Base-by-base conservation (phyloP, 2,329 filamentous ascomycete species). In the Diaporthe caulivora region DNA sequence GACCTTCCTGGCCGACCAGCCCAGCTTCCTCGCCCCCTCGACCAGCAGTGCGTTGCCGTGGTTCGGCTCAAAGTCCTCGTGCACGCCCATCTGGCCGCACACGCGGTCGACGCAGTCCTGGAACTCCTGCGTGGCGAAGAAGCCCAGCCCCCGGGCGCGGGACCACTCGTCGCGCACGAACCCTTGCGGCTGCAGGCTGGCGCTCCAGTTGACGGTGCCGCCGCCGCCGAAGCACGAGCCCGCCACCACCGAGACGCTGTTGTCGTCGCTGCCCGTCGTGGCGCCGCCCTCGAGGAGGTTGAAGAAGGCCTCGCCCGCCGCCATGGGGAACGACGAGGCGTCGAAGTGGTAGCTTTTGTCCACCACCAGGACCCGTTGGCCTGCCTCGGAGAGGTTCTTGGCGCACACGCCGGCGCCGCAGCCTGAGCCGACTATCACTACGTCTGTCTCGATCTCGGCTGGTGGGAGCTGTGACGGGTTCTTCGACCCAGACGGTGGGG, bases 121-220 rank as follows among this genome's bases (percentile, higher is more conserved):
- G 78, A 92, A 97, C 17, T 91, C 91, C 0, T 87, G 80, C 0
- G 92, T 92, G 0, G 89, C 91, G 80, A 97, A 97, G 77, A 97
- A 91, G 0, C 89, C 87, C 7, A 97, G 84, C 0, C 92, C 92
- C 13, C 83, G 78, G 62, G 85, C 82, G 64, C 89, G 86, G 0
- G 93, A 91, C 94, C 95, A 97, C 82, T 97, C 94, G 77, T 91
- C 86, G 13, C 94, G 90, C 1, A 97, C 93, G 77, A 88, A 93
- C 21, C 89, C 90, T 80, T 95, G 93, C 0, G 93, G 92, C 74
- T 87, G 85, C 44, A 90, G 83, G 72, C 84, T 86, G 3, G 88
- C 88, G 78, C 87, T 92, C 94, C 94, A 97, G 81, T 97, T 97
- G 78, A 97, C 83, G 0, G 93, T 95, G 15, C 95, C 94, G 72